Percentiles rank a stretch among this genome's conserved stretches.
Evolutionary conservation across 75 land plant species (phyloP).

Genomic region (Sequoiadendron giganteum): DNA sequence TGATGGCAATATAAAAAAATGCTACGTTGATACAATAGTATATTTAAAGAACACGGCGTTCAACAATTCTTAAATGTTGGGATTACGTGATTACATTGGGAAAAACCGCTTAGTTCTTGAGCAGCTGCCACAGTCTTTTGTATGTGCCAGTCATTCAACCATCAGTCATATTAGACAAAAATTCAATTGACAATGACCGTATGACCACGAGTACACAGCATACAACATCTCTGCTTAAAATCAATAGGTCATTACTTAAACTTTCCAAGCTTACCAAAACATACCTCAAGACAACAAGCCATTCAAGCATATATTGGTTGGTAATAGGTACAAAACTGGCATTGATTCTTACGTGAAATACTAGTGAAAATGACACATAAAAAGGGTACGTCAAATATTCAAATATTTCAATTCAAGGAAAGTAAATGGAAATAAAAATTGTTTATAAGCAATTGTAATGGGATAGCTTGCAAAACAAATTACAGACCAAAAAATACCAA

Average conservation of each 20-base stretch:
- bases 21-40: background rate
- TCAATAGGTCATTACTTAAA: background rate
- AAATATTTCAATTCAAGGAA: slow-evolving; percentile 1
- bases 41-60: background rate
- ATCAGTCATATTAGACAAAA: background rate
- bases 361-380: background rate
- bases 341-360: background rate
- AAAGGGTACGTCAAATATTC: background rate
- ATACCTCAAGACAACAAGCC: background rate
- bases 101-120: too few relatives aligned
- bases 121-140: too few relatives aligned
- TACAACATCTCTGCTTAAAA: background rate
- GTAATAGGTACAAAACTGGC: background rate
- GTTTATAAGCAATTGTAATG: background rate
- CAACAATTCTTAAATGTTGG: background rate
- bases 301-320: background rate
- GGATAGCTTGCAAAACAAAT: background rate
- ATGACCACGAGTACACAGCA: background rate
- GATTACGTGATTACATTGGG: background rate
- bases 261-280: background rate
- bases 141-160: background rate
- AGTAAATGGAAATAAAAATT: background rate
- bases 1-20: background rate
- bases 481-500: background rate
- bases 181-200: background rate